Evolutionary conservation across 352 stramenopile genomes (phyloP).

Genomic region (Peronospora belbahrii): DNA sequence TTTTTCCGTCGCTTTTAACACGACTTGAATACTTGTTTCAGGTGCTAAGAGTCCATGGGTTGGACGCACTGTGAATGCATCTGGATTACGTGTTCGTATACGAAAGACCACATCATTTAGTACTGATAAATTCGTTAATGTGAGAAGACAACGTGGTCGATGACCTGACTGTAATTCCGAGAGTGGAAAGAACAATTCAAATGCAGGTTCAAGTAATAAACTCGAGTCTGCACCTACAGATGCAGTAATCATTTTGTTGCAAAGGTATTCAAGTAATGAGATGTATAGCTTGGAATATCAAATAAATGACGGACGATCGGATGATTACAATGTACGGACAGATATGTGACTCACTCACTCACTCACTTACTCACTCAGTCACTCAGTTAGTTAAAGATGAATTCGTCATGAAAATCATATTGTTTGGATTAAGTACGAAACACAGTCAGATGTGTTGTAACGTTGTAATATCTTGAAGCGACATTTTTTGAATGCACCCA

Average conservation of each 20-base stretch:
- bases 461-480: too few species aligned
- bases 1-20: conserved; percentile 30
- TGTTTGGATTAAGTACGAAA: too few species aligned
- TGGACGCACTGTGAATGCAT: conserved; percentile 69
- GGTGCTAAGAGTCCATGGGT: conserved; percentile 51
- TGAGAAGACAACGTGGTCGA: conserved; percentile 24
- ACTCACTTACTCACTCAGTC: too few species aligned
- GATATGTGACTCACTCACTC: too few species aligned
- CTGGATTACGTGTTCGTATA: conserved; percentile 64
- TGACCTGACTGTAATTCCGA: conserved; percentile 4
- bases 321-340: too few species aligned
- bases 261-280: too few species aligned
- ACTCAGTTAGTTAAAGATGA: too few species aligned
- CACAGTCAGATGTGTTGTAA: too few species aligned
- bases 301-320: too few species aligned
- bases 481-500: too few species aligned
- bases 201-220: conserved; percentile 60
- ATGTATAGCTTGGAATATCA: background rate
- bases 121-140: conserved; percentile 60
- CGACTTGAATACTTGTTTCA: conserved; percentile 27
- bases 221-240: conserved; percentile 65
- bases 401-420: too few species aligned
- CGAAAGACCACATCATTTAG: conserved; percentile 62
- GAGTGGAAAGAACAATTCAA: conserved; percentile 41
- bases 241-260: conserved; percentile 74